Evolutionary conservation across 768 basidiomycete genomes (phyloP), one percentile per base, ranked within the genome.

Genomic region (Lactifluus volemus): DNA sequence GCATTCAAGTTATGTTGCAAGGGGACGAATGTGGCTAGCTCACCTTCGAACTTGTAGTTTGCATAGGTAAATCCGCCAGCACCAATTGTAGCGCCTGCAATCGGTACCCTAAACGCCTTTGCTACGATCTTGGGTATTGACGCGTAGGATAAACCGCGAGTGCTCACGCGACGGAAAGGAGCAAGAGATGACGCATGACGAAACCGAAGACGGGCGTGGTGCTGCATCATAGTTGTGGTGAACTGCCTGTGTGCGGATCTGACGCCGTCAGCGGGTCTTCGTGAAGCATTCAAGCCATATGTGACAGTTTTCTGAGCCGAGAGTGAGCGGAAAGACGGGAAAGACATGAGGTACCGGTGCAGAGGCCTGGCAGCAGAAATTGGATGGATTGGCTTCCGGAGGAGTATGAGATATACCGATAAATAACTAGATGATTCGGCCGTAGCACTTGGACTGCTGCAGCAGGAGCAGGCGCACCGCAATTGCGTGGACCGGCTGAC

Each of bases 41-140:
- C 63, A 92, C 95, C 92, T 77, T 98, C 95, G 68, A 96, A 86
- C 75, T 94, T 94, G 78, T 96, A 96, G 72, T 96, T 94, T 21
- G 93, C 95, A 74, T 97, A 98, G 5, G 91, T 92, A 59, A 96
- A 76, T 0, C 92, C 87, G 10, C 95, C 95, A 0, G 89, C 94
- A 4, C 95, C 95, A 29, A 95, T 82, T 1, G 92, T 92, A 39
- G 86, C 88, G 6, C 89, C 92, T 15, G 92, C 93, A 61, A 92
- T 80, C 30, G 94, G 94, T 1, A 97, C 84, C 53, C 88, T 79
- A 68, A 97, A 93, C 0, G 93, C 93, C 49, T 92, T 81, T 0
- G 87, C 84, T 49, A 96, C 83, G 65, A 96, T 89, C 65, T 85
- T 78, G n/a, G 94, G 94, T 63, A 97, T 88, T 10, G 92, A 88